These are phyloP conservation scores for Pinus tabuliformis DNA, from an alignment of 75 land plant genomes.

Conservation along the genomic window DNA sequence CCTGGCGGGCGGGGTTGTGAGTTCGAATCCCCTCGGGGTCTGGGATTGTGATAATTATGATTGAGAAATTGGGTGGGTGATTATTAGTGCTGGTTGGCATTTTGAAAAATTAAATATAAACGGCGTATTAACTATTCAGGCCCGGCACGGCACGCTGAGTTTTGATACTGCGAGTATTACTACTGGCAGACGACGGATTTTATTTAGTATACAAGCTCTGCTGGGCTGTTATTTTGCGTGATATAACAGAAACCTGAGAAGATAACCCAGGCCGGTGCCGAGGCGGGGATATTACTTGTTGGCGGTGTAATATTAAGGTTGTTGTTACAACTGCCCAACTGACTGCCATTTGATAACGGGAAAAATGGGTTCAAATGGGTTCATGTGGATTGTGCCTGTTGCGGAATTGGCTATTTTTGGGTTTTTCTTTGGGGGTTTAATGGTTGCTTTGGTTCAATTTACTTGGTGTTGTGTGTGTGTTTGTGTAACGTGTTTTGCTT, in stretches of 20 bases:
- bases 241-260: not conserved
- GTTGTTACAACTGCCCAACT: too few species aligned
- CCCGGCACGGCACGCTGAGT: too few species aligned
- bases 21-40: too few species aligned
- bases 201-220: not conserved
- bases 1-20: not conserved
- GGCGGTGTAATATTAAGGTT: too few species aligned
- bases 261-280: not conserved
- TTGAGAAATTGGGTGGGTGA: not conserved
- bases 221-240: not conserved
- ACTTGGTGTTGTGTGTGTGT: not conserved
- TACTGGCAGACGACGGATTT: conserved; percentile 1
- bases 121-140: not conserved
- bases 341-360: too few species aligned
- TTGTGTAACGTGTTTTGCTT: not conserved
- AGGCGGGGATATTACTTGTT: not conserved
- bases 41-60: not conserved
- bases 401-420: too few species aligned
- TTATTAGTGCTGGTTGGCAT: not conserved
- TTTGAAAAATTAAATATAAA: not conserved
- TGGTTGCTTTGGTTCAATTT: not conserved
- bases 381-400: too few species aligned
- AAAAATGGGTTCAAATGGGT: too few species aligned
- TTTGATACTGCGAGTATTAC: not conserved
- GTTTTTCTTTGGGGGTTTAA: too few species aligned